Base-by-base conservation (phyloP, 805 yeast genomes). In the Starmerella davenportii region DNA sequence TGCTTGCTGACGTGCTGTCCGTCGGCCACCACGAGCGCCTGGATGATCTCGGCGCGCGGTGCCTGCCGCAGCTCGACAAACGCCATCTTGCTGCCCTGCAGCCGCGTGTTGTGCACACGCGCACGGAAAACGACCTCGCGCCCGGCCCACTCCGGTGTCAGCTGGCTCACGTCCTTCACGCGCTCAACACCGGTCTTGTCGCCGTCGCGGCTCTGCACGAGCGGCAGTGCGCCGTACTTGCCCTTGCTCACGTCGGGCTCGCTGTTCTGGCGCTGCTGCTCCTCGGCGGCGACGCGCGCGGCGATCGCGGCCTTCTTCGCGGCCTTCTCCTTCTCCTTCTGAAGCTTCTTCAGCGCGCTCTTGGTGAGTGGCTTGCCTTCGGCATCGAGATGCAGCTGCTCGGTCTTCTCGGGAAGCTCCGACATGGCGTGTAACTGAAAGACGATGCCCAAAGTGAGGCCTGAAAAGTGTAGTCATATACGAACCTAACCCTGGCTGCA, bases 41-140 rank as follows among this genome's bases (percentile, higher is more conserved):
- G 96, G 52, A 85, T 72, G 53, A 77, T 62, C 8, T 42, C 36
- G 11, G 44, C 32, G 43, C 72, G 70, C 39, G 71, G 66, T 63
- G 82, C 94, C 66, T 90, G 98, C 66, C 99, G 79, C 52, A 90
- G 74, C 20, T 93, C 74, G 52, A 87, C 62, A 60, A 90, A 90
- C 38, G 79, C 71, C 78, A 90, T 75, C 47, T 92, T 84, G 53
- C 93, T 93, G 60, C 95, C 93, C 61, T 87, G 96, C 56, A 82
- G 79, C 66, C 99, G 79, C 13, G 87, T 71, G 45, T 75, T 82
- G 61, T 90, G 96, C 34, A 85, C 70, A 64, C 99, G 74, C 35
- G 96, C 96, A 63, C 98, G 76, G 65, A 92, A 74, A 13, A 79
- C 66, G 40, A 90, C 79, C 48, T 72, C 72, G 50, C 74, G 69